These are phyloP conservation scores for Ustanciosporium gigantosporum DNA, from an alignment of 1,284 basidiomycete genomes.

Conservation along the genomic window DNA sequence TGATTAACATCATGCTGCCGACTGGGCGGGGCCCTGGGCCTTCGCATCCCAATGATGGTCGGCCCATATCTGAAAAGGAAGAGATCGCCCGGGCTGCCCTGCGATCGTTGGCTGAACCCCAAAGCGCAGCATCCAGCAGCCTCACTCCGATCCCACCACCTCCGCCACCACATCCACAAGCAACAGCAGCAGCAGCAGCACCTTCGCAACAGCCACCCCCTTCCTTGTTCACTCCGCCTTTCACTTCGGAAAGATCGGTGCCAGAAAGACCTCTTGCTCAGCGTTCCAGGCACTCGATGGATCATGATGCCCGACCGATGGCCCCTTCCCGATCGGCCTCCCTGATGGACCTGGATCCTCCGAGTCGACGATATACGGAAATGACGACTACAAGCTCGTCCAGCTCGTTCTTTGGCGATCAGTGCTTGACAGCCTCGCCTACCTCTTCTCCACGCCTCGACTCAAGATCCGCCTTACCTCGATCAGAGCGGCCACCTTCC, in stretches of 20 bases:
- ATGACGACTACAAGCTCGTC: too few relatives aligned
- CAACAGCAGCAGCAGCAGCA: slow-evolving; percentile 1
- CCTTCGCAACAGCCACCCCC: background rate
- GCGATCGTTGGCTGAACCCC: slow-evolving; percentile 17
- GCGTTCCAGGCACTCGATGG: too few relatives aligned
- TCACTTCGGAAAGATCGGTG: too few relatives aligned
- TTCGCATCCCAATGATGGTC: background rate
- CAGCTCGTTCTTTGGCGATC: slow-evolving; percentile 21
- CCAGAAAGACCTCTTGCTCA: too few relatives aligned
- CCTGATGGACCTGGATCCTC: too few relatives aligned
- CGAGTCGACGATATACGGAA: too few relatives aligned
- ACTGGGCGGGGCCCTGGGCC: too few relatives aligned
- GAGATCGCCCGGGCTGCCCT: slow-evolving; percentile 34
- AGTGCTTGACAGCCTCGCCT: slow-evolving; percentile 12
- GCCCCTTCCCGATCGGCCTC: too few relatives aligned
- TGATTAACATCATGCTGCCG: too few relatives aligned
- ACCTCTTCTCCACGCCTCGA: slow-evolving; percentile 17
- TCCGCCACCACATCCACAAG: background rate
- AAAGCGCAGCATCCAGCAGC: background rate
- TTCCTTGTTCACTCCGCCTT: background rate
- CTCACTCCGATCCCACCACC: too few relatives aligned
- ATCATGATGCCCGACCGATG: too few relatives aligned
- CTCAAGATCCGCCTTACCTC: too few relatives aligned
- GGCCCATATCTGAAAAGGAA: slow-evolving; percentile 22
- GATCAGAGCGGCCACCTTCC: background rate